Base-by-base conservation (phyloP, 441 rosid species). In the Pelargonium cotyledonis region DNA sequence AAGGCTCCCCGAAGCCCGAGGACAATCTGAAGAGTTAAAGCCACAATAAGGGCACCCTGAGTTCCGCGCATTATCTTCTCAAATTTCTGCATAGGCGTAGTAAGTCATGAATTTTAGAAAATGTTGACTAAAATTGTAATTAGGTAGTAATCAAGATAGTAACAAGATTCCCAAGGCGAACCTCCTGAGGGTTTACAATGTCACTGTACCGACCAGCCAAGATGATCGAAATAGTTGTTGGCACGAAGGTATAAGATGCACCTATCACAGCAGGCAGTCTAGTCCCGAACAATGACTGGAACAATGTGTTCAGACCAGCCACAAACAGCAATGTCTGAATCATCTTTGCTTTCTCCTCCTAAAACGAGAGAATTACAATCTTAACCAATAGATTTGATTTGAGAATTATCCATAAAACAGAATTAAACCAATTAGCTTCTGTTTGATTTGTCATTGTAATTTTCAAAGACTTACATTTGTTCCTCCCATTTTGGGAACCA, bases 401-500 rank as follows among this genome's bases (percentile, higher is more conserved):
- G 31, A 26, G 31, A 26, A 26, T 26, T 26, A 26, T 26, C 31
- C 18, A 51, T 44, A 44, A 7, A 8, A 44, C 49, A 44, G 49
- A 44, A 21, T 21, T 21, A 6, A 44, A 44, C 49, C 8, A 10
- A 43, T 43, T 43, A 43, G 46, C 46, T 49, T 14, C 74, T 75
- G 65, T 18, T 15, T 41, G 60, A 15, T 38, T 18, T 19, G 16
- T 46, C 46, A 43, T 7, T 8, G 46, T 21, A 16, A 19, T 29
- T 2, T 9, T 29, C 11, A 43, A 70, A 49, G 61, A 11, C 92
- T 86, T 86, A 95, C 99, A 80, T 90, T 89, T 88, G 96, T 83
- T 73, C 99, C 99, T 70, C 99, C 99, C 99, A 95, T 95, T 78
- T 90, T 98, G 1, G 99, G 99, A 66, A 95, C 98, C 23, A 95